These are phyloP conservation scores for Heterococcus sp. DNA, from an alignment of 108 stramenopile genomes.

Conservation along the genomic window DNA sequence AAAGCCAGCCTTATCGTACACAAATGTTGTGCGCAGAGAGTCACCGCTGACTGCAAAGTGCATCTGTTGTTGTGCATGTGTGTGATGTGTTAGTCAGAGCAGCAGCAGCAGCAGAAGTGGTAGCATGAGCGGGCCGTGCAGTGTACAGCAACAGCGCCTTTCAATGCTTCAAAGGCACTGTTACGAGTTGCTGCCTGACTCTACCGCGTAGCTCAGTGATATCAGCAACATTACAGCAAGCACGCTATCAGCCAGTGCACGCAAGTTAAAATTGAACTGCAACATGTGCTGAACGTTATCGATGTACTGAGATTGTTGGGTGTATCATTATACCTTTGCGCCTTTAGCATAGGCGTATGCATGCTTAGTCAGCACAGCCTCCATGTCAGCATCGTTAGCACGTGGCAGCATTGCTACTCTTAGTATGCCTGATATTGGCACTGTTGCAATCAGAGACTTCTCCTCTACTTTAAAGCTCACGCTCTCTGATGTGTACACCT, in stretches of 20 bases:
- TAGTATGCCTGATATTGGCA: constrained; percentile 42
- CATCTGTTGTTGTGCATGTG: not conserved
- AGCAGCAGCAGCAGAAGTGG: no score
- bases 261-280: no score
- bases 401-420: constrained; percentile 44
- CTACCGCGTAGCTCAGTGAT: no score
- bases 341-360: constrained; percentile 42
- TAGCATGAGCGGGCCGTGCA: no score
- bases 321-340: constrained; percentile 1
- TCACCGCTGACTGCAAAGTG: constrained; percentile 15
- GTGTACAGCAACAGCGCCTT: no score
- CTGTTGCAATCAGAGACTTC: not conserved
- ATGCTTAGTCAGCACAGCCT: constrained; percentile 19
- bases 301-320: no score
- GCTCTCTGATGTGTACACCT: not conserved
- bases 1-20: constrained; percentile 35
- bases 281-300: no score
- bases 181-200: no score
- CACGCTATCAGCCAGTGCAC: no score
- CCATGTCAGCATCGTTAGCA: constrained; percentile 20
- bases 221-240: no score
- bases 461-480: not conserved
- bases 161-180: no score
- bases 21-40: constrained; percentile 35
- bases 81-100: not conserved